These are phyloP conservation scores for Jatropha curcas DNA, from an alignment of 345 rosid species.

Conservation along the genomic window DNA sequence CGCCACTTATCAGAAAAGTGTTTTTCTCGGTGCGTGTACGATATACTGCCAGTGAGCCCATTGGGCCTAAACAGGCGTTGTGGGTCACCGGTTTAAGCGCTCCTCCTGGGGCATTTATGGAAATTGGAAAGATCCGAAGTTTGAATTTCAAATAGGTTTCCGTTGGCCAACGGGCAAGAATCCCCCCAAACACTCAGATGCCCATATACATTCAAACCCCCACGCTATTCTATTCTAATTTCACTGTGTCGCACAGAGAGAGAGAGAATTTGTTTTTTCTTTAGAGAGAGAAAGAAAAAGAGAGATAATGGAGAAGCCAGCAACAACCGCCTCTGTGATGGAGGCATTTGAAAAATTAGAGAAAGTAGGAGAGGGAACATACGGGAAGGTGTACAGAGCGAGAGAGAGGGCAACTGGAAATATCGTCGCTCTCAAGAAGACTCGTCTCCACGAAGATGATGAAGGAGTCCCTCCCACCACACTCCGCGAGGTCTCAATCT, in stretches of 20 bases:
- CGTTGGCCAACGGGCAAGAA: conserved; percentile 15
- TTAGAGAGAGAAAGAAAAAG: neutral
- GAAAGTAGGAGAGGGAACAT: conserved; percentile 98
- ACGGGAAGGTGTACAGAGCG: conserved; percentile 95
- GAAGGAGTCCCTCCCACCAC: conserved; percentile 99
- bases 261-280: too few species aligned
- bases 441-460: conserved; percentile 95
- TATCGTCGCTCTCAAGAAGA: conserved; percentile 95
- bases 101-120: neutral
- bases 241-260: neutral
- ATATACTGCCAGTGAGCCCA: too few species aligned
- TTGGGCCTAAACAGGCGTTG: neutral
- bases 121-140: neutral
- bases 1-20: too few species aligned
- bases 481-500: conserved; percentile 95
- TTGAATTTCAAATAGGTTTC: conserved; percentile 14
- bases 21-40: too few species aligned
- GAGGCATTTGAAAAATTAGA: conserved; percentile 93
- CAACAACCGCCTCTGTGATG: conserved; percentile 54
- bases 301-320: conserved; percentile 11
- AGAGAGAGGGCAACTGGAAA: conserved; percentile 89
- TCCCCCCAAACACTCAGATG: neutral
- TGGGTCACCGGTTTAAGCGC: neutral
- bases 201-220: neutral
- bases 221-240: too few species aligned